phyloP scores from a whole-genome alignment of 257 asterid genomes.

The Primulina tabacum region DNA sequence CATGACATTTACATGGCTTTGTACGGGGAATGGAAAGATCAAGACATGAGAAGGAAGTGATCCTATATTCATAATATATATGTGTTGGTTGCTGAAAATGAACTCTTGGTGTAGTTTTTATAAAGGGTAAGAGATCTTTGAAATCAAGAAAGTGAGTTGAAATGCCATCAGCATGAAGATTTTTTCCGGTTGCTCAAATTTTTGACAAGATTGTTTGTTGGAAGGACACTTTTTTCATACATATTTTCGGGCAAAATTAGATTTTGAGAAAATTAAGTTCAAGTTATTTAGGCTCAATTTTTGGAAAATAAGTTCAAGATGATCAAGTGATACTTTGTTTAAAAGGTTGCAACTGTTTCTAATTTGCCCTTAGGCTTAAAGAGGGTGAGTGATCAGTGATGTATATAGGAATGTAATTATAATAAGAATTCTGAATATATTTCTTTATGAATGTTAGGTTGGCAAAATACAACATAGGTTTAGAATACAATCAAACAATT shows the following conservation, averaged over 20 bases:
- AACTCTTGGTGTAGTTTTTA: not conserved
- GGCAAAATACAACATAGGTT: not conserved
- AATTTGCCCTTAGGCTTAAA: not conserved
- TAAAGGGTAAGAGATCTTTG: not conserved
- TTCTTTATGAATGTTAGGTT: not conserved
- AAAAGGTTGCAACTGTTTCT: not conserved
- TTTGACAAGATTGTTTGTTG: conserved; percentile 9
- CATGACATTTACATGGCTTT: conserved; percentile 37
- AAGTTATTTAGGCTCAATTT: not conserved
- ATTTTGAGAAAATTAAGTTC: not conserved
- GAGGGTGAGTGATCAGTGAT: not conserved
- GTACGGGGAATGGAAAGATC: conserved; percentile 31
- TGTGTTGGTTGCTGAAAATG: not conserved
- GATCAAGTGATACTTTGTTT: not conserved
- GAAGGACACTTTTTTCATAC: not conserved
- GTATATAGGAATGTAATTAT: not conserved
- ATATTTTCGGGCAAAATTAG: not conserved
- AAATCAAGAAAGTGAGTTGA: not conserved
- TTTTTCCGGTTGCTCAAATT: conserved; percentile 6
- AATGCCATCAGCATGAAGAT: not conserved
- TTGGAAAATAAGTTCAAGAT: not conserved
- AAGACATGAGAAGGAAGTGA: conserved; percentile 22
- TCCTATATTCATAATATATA: conserved; percentile 11
- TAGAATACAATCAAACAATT: not conserved
- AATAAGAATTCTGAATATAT: too few relatives aligned